Base-by-base conservation (phyloP, 2,329 filamentous ascomycete species). In the Purpureocillium lavendulum region DNA sequence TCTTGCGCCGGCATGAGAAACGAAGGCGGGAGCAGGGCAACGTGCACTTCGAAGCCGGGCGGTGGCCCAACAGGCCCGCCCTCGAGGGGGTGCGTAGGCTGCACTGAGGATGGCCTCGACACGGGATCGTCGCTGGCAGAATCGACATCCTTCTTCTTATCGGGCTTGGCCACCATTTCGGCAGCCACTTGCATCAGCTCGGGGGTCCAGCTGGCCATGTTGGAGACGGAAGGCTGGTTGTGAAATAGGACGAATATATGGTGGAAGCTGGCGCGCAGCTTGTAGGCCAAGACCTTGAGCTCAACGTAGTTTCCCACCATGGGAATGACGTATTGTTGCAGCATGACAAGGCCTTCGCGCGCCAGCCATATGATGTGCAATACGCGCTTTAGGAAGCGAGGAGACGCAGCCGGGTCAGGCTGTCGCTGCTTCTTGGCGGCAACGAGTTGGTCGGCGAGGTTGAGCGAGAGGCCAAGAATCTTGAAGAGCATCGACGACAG, bases 241-340 rank as follows among this genome's bases (percentile, higher is more conserved):
- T 96, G 87, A 57, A 96, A 97, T 11, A 97, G 75, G 39, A 94
- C 92, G 59, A 95, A 95, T 49, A 98, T 87, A 65, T 98, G 90
- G 53, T 94, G 92, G 58, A 97, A 94, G 15, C 87, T 94, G 13
- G 92, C 92, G 44, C 87, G 82, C 12, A 98, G 73, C 62, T 97
- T 98, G 58, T 87, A 87, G 15, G 86, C 82, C 46, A 98, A 73
- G 33, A 97, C 89, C 55, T 88, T 89, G 41, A 95, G 78, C 59
- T 94, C 89, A 54, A 71, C 79, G 62, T 80, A 87, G 53, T 77
- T 82, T 49, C 73, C 80, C 40, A 87, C 85, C 75, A 83, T 86
- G 32, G 90, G 92, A 15, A 97, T 68, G 35, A 98, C 80, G 58
- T 90, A 92, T 55, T 82, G 75, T 53, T 97, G 88, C 9, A 96